phyloP scores from a whole-genome alignment of 768 basidiomycete genomes.

The Calocybe gangraenosa region DNA sequence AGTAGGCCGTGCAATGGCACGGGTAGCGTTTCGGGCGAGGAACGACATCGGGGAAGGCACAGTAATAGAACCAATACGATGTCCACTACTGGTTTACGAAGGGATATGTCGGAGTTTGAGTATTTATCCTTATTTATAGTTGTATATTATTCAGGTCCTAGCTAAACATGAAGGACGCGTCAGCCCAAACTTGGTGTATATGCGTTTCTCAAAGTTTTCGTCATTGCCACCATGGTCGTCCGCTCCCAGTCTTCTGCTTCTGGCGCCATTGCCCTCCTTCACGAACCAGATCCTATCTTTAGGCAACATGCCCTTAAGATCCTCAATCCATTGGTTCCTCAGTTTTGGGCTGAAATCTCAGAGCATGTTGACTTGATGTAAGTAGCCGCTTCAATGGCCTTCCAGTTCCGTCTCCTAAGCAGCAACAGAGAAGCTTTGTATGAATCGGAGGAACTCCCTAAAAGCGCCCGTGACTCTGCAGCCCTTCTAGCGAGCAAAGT shows the following conservation, averaged over 20 bases:
- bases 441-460: constrained; percentile 74
- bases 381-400: constrained; percentile 26
- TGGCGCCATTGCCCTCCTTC: constrained; percentile 87
- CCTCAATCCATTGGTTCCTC: constrained; percentile 79
- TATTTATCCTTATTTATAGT: constrained; percentile 22
- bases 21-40: constrained; percentile 44
- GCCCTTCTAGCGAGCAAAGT: constrained; percentile 96
- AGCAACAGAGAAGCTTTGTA: constrained; percentile 77
- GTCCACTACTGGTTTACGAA: constrained; percentile 11
- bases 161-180: constrained; percentile 35
- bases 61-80: constrained; percentile 2
- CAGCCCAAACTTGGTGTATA: constrained; percentile 29
- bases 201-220: constrained; percentile 15
- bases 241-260: constrained; percentile 79
- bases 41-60: constrained; percentile 48
- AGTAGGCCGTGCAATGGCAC: constrained; percentile 41
- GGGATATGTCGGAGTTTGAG: constrained; percentile 33
- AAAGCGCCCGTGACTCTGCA: constrained; percentile 73
- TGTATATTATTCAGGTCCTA: constrained; percentile 23
- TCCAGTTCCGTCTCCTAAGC: constrained; percentile 3
- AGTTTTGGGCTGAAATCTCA: constrained; percentile 99
- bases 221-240: constrained; percentile 49
- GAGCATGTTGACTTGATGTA: constrained; percentile 90
- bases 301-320: constrained; percentile 89
- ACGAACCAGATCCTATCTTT: constrained; percentile 83